Percentiles rank a stretch among this genome's conserved stretches.
These are phyloP conservation scores for Nicotiana knightiana DNA, from an alignment of 257 asterid species.

Conservation along the genomic window DNA sequence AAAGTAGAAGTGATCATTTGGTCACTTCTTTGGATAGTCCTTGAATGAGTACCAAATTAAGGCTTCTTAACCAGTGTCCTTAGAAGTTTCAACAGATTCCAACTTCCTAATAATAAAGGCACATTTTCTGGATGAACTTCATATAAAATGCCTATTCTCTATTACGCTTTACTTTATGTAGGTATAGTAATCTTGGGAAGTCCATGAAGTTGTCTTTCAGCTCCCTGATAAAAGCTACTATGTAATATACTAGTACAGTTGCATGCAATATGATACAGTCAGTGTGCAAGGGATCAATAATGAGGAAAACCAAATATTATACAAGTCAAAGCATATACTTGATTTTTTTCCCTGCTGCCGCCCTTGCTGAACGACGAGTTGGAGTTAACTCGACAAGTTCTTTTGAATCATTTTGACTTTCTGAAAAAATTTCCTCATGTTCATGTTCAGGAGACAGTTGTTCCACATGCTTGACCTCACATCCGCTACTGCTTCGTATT, in stretches of 20 bases:
- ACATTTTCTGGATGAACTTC: not conserved
- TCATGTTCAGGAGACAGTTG: slow-evolving; percentile 36
- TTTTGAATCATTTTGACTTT: slow-evolving; percentile 37
- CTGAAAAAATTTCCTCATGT: slow-evolving; percentile 40
- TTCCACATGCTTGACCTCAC: slow-evolving; percentile 28
- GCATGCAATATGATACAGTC: not conserved
- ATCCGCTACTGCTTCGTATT: slow-evolving; percentile 27
- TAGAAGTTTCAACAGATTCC: not conserved
- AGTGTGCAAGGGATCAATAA: not conserved
- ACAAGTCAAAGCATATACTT: slow-evolving; percentile 35
- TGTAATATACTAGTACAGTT: not conserved
- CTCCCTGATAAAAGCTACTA: not conserved
- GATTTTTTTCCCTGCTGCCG: slow-evolving; percentile 60
- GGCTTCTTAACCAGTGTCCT: not conserved
- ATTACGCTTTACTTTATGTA: not conserved
- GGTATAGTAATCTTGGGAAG: not conserved
- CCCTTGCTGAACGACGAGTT: slow-evolving; percentile 67
- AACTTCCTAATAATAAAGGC: not conserved
- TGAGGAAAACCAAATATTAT: not conserved
- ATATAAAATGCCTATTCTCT: not conserved
- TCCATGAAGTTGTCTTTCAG: slow-evolving; percentile 1
- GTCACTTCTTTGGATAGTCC: not conserved
- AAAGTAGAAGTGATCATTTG: not conserved
- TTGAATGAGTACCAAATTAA: not conserved
- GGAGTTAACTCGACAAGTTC: slow-evolving; percentile 49